Evolutionary conservation across 306 rosid species (phyloP).

Genomic region (Pachyrhizus erosus): DNA sequence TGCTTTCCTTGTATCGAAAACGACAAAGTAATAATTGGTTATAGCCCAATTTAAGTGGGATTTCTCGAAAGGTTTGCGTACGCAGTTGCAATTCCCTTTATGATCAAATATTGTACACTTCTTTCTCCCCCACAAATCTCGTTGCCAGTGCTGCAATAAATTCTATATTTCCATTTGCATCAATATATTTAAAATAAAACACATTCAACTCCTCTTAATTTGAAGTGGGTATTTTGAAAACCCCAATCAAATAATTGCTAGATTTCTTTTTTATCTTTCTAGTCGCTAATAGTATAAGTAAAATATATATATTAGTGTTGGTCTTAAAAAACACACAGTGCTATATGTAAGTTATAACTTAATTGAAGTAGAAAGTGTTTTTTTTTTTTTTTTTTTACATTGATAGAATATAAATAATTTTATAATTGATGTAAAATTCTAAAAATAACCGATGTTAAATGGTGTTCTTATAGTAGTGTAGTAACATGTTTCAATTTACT

Average conservation of each 20-base stretch:
- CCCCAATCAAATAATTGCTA: not conserved
- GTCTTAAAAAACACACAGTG: no score
- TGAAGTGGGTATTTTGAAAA: conserved; percentile 13
- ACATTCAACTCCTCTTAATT: not conserved
- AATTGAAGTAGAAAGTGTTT: no score
- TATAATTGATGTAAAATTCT: no score
- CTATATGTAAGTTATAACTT: no score
- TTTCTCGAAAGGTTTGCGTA: not conserved
- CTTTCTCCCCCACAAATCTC: not conserved
- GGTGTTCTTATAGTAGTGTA: no score
- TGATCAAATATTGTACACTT: conserved; percentile 29
- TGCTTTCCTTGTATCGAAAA: conserved; percentile 28
- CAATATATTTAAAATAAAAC: not conserved
- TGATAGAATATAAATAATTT: no score
- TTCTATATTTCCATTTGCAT: not conserved
- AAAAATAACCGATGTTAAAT: no score
- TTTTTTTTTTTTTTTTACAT: no score
- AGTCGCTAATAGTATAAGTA: no score
- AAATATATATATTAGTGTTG: no score
- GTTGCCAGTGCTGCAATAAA: not conserved
- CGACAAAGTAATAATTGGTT: conserved; percentile 32
- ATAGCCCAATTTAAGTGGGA: not conserved
- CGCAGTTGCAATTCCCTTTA: conserved; percentile 42
- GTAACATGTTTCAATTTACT: not conserved
- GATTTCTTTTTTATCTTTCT: not conserved